A percentile compares a stretch with the other conserved stretches of the same genome.
phyloP scores from a whole-genome alignment of 371 early-diverging fungal genomes.

The Rhizopus sp. region DNA sequence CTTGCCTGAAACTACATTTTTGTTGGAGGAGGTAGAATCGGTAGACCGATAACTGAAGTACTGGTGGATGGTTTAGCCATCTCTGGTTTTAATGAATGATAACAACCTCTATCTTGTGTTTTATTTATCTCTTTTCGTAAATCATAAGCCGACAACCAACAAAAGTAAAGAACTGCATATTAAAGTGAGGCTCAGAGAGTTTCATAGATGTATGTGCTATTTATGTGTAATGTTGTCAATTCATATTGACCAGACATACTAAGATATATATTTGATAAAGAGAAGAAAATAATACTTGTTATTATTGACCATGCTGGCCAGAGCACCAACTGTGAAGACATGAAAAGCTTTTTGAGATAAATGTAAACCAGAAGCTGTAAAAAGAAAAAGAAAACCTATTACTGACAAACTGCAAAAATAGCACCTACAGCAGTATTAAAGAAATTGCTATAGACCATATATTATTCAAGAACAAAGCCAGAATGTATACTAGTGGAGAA shows the following conservation, averaged over 20 bases:
- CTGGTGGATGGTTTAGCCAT: too few relatives aligned
- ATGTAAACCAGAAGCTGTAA: conserved; percentile 20
- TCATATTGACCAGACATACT: conserved; percentile 16
- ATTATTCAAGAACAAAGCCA: conserved; percentile 10
- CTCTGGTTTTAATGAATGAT: too few relatives aligned
- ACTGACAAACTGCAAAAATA: conserved; percentile 24
- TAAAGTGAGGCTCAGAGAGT: not conserved
- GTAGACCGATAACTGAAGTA: too few relatives aligned
- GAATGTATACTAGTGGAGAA: conserved; percentile 18
- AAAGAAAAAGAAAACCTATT: conserved; percentile 19
- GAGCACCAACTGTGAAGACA: conserved; percentile 18
- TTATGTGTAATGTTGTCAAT: not conserved
- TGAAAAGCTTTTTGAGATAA: conserved; percentile 24
- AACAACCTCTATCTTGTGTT: too few relatives aligned
- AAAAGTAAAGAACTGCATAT: too few relatives aligned
- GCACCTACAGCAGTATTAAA: conserved; percentile 16
- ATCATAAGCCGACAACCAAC: too few relatives aligned
- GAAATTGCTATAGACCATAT: conserved; percentile 12
- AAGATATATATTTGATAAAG: conserved; percentile 17
- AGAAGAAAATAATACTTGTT: conserved; percentile 21
- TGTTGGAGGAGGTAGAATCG: too few relatives aligned
- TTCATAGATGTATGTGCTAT: not conserved
- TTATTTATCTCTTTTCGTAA: too few relatives aligned
- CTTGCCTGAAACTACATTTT: too few relatives aligned
- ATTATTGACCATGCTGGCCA: conserved; percentile 16